Percentiles rank a stretch among this genome's conserved stretches.
Evolutionary conservation across 179 eudicot species (phyloP).

Genomic region (Sideroxylon spinosum): DNA sequence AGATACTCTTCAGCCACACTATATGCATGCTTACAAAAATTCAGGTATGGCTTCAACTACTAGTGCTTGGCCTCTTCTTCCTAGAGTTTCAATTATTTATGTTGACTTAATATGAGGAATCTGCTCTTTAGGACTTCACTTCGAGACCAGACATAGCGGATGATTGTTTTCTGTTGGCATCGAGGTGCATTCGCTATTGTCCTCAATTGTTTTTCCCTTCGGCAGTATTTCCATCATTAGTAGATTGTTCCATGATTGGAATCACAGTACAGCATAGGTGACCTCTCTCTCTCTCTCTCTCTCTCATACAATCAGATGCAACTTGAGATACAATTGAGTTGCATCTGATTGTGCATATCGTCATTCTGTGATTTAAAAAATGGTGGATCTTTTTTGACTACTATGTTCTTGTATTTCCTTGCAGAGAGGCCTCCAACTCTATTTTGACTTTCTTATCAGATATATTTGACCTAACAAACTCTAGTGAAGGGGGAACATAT

Average conservation of each 20-base stretch:
- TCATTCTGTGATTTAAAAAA: background rate
- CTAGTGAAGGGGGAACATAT: slow-evolving; percentile 54
- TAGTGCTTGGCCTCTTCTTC: slow-evolving; percentile 9
- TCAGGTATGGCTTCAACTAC: slow-evolving; percentile 38
- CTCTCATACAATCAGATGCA: background rate
- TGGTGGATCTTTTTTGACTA: background rate
- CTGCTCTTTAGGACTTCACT: slow-evolving; percentile 65
- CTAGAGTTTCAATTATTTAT: background rate
- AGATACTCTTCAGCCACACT: slow-evolving; percentile 84
- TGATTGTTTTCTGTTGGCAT: slow-evolving; percentile 93
- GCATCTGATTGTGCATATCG: background rate
- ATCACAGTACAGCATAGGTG: slow-evolving; percentile 98
- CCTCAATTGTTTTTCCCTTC: slow-evolving; percentile 88
- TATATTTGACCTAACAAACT: slow-evolving; percentile 72
- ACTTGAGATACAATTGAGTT: too few species aligned
- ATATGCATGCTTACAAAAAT: slow-evolving; percentile 68
- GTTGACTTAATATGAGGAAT: slow-evolving; percentile 19
- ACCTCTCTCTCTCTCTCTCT: slow-evolving; percentile 22
- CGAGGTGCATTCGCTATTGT: slow-evolving; percentile 96
- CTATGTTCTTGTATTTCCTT: slow-evolving; percentile 14
- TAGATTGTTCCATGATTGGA: slow-evolving; percentile 88
- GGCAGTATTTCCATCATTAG: slow-evolving; percentile 60
- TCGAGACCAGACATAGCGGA: slow-evolving; percentile 94
- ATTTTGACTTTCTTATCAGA: slow-evolving; percentile 85
- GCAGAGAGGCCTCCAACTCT: slow-evolving; percentile 98